A percentile compares a stretch with the other conserved stretches of the same genome.
phyloP scores from a whole-genome alignment of 345 rosid genomes.

The Gossypium rotundifolium region DNA sequence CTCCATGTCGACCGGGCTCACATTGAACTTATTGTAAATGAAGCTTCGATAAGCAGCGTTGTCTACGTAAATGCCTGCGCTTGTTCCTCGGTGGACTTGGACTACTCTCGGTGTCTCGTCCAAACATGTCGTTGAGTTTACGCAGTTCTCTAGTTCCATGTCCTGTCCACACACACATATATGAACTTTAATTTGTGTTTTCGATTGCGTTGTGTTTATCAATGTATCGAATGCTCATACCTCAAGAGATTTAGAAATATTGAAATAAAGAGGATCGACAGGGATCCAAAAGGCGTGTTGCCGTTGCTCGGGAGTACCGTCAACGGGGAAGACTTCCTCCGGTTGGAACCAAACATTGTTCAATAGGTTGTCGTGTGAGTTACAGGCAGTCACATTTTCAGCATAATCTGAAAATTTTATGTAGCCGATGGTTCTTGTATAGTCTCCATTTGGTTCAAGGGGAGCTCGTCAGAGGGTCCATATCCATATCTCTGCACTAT shows the following conservation, averaged over 20 bases:
- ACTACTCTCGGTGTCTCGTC: neutral
- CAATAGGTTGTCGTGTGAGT: conserved; percentile 6
- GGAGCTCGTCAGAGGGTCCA: conserved; percentile 12
- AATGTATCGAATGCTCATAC: neutral
- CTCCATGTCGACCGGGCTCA: conserved; percentile 19
- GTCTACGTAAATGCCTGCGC: conserved; percentile 11
- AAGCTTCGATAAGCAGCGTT: conserved; percentile 15
- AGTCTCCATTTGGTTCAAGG: conserved; percentile 20
- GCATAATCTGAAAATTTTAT: conserved; percentile 14
- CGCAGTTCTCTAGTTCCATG: conserved; percentile 8
- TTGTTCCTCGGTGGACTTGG: conserved; percentile 12
- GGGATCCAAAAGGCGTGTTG: conserved; percentile 20
- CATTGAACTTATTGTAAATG: conserved; percentile 10
- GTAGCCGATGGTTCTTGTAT: conserved; percentile 13
- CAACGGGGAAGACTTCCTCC: conserved; percentile 15
- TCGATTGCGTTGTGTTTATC: too few relatives aligned
- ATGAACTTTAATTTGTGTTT: too few relatives aligned
- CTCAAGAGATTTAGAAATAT: conserved; percentile 4
- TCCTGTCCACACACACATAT: neutral
- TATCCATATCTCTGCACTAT: conserved; percentile 11
- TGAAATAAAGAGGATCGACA: conserved; percentile 13
- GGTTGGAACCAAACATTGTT: conserved; percentile 25
- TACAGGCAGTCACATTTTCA: neutral
- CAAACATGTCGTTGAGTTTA: conserved; percentile 16
- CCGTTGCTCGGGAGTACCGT: conserved; percentile 15